A percentile compares a stretch with the other conserved stretches of the same genome.
These are phyloP conservation scores for Eucalyptus victrix DNA, from an alignment of 345 rosid species.

Conservation along the genomic window DNA sequence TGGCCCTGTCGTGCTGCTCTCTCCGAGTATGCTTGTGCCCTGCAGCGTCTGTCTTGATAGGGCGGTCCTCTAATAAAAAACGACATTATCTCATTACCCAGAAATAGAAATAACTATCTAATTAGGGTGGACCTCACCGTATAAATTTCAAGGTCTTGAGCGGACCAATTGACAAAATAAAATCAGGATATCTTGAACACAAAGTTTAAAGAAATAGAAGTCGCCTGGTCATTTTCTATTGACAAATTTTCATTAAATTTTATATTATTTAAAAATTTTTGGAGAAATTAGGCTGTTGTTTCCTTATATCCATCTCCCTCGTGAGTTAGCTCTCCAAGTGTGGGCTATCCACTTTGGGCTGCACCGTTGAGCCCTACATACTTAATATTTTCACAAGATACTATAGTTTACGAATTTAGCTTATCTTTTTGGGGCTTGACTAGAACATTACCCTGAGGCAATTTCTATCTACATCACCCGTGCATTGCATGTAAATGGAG, in stretches of 20 bases:
- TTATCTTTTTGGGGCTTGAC: background rate
- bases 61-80: background rate
- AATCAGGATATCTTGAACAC: background rate
- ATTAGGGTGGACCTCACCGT: background rate
- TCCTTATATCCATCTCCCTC: too few species aligned
- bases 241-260: too few species aligned
- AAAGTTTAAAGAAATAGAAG: too few species aligned
- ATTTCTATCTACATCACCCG: background rate
- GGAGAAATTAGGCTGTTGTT: too few species aligned
- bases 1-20: background rate
- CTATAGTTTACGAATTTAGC: background rate
- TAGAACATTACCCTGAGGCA: background rate
- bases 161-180: background rate
- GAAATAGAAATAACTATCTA: background rate
- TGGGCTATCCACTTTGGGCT: background rate
- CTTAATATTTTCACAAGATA: background rate
- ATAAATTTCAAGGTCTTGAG: background rate
- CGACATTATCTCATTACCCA: background rate
- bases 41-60: background rate
- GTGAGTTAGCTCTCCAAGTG: background rate
- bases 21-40: background rate
- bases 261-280: too few species aligned
- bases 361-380: background rate
- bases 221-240: too few species aligned
- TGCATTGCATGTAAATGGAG: background rate